Percentiles rank a stretch among this genome's conserved stretches.
These are phyloP conservation scores for Dictyostelium firmibasis DNA, from an alignment of 78 protist species.

Conservation along the genomic window DNA sequence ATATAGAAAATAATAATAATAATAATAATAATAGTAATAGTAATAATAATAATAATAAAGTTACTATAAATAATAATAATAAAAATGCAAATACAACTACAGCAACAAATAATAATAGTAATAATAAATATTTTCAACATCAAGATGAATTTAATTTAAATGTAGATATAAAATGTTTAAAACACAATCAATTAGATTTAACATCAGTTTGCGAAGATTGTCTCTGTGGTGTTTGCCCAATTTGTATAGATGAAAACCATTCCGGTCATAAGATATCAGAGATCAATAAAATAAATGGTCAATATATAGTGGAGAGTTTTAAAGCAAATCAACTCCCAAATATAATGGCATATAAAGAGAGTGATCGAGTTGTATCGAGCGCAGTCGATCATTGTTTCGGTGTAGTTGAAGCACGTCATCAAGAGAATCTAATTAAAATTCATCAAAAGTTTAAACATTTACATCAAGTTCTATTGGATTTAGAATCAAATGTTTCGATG, in stretches of 20 bases:
- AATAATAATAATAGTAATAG: background rate
- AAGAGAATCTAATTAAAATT: background rate
- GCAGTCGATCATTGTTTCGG: background rate
- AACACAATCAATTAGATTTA: background rate
- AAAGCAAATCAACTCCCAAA: background rate
- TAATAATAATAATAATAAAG: background rate
- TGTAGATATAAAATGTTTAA: slow-evolving; percentile 3
- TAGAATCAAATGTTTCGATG: background rate
- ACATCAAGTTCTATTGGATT: background rate
- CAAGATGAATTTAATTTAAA: slow-evolving; percentile 2
- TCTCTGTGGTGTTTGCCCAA: background rate
- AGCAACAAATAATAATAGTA: background rate
- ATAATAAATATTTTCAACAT: background rate
- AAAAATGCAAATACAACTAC: background rate
- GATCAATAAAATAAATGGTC: background rate
- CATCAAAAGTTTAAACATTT: background rate
- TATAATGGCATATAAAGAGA: background rate
- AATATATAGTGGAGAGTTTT: background rate
- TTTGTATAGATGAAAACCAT: background rate
- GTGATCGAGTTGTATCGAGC: background rate
- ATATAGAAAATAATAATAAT: background rate
- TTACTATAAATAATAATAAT: background rate
- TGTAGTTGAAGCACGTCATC: background rate
- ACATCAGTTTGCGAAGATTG: background rate
- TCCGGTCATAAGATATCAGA: background rate